Base-by-base conservation (phyloP, 371 early-diverging fungal species). In the Saksenaea oblongispora region DNA sequence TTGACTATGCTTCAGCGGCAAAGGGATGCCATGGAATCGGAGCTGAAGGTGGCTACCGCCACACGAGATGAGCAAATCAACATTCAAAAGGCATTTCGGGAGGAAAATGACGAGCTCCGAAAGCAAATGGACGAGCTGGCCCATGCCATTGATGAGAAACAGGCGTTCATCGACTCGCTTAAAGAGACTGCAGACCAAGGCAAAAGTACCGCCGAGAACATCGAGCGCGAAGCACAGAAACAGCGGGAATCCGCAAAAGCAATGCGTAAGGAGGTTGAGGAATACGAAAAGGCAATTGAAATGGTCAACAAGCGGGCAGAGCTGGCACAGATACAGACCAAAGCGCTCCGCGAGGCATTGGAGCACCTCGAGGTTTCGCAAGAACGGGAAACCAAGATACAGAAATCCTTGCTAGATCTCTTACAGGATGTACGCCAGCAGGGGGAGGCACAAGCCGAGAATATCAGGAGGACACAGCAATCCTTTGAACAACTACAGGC, bases 31-130 rank as follows among this genome's bases (percentile, higher is more conserved):
- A 44, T 63, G 42, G 47, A 28, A n/a, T 9, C 14, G 5, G 63
- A 63, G 17, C 15, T 56, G 15, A 51, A 56, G 22, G 56, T 15
- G 9, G 56, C 57, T 10, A n/a, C 42, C 3, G 53, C 35, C 3
- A 56, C 34, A 15, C 56, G 63, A 26, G 63, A 63, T 37, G 15
- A 27, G 13, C 56, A 63, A 28, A 41, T 63, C 22, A 41, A 17
- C 4, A 27, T 24, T 8, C 63, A 56, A 22, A 13, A 17, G 24
- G 34, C 56, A 14, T 56, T 56, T 22, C 36, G 57, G 5, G 39
- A 27, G 35, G 63, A 54, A 27, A 63, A 63, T 39, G 63, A 56
- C 15, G 34, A 34, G 11, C 63, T 63, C 34, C 63, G 63, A 26
- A 36, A 34, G 28, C 9, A 35, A 17, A 55, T 56, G 56, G 42